Base-by-base conservation (phyloP, 2,329 filamentous ascomycete species). In the Aspergillus costaricaensis region DNA sequence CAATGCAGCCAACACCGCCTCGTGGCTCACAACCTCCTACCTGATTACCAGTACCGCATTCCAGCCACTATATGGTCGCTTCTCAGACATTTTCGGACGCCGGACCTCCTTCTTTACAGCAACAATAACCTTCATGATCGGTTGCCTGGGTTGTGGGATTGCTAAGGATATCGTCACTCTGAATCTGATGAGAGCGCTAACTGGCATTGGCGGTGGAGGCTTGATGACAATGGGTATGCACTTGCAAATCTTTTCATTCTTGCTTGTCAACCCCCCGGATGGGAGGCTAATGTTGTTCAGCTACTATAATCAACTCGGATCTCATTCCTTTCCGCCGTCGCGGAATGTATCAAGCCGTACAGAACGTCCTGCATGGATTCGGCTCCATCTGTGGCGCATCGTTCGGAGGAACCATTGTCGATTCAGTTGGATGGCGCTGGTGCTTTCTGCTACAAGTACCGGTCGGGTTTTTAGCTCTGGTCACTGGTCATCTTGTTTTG, bases 191-290 rank as follows among this genome's bases (percentile, higher is more conserved):
- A 77, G 90, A 65, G 89, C 89, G 0, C 77, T 90, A 6, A 91
- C 88, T 62, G 91, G 91, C 0, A 74, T 93, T 4, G 90, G 89
- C 1, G 91, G 89, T 0, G 91, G 90, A 0, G 90, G 89, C 0
- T 81, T 89, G 52, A 83, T 91, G 75, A 85, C 87, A 1, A 81
- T 91, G 77, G 88, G 74, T 76, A 65, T 51, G 63, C 59, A 36
- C 4, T 15, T 10, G 21, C 32, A 36, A 36, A 14, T 2, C 2
- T 10, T 21, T 14, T 7, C 17, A n/a, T 21, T 7, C 1, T 27
- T 12, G 7, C 41, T 38, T 39, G 12, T 7, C 8, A 17, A 19
- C 8, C 1, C 27, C 39, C 8, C 36, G 48, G 4, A 19, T 19
- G 14, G 17, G n/a, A 17, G 8, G 21, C 51, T 52, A 47, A 49